phyloP scores from a whole-genome alignment of 805 yeast genomes.

The Saturnispora bothae region DNA sequence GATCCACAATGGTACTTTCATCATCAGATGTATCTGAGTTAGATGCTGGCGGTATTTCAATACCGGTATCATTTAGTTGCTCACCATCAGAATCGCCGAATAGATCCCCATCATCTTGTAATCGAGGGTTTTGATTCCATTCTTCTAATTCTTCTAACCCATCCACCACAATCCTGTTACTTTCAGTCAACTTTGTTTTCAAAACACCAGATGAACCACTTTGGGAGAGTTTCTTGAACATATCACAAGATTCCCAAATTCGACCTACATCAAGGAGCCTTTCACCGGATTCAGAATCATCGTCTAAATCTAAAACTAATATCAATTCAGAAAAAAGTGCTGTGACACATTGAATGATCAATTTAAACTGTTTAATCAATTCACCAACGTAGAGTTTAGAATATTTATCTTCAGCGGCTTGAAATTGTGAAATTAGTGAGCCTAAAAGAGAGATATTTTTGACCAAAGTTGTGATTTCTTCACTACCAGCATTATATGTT shows the following conservation, averaged over 20 bases:
- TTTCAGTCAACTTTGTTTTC: constrained; percentile 34
- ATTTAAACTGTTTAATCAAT: constrained; percentile 19
- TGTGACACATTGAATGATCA: constrained; percentile 7
- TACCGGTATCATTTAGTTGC: constrained; percentile 6
- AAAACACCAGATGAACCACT: constrained; percentile 47
- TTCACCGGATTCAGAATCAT: constrained; percentile 21
- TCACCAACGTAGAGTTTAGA: constrained; percentile 24
- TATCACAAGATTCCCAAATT: constrained; percentile 62
- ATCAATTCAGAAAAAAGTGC: constrained; percentile 12
- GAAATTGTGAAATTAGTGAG: constrained; percentile 35
- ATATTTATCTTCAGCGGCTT: constrained; percentile 26
- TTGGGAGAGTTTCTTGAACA: constrained; percentile 30
- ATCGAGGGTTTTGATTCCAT: constrained; percentile 53
- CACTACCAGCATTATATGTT: constrained; percentile 35
- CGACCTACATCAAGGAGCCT: constrained; percentile 54
- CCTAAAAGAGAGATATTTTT: constrained; percentile 35
- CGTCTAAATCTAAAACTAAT: constrained; percentile 9
- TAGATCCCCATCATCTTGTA: constrained; percentile 35
- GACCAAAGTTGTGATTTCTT: constrained; percentile 37
- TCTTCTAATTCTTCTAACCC: constrained; percentile 57
- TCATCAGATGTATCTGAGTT: constrained; percentile 12
- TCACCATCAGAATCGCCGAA: constrained; percentile 27
- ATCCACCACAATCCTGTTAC: constrained; percentile 42
- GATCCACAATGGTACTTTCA: constrained; percentile 14
- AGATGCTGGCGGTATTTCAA: background rate